Evolutionary conservation across 2,329 filamentous ascomycete species (phyloP).

Genomic region (Exophiala xenobiotica): DNA sequence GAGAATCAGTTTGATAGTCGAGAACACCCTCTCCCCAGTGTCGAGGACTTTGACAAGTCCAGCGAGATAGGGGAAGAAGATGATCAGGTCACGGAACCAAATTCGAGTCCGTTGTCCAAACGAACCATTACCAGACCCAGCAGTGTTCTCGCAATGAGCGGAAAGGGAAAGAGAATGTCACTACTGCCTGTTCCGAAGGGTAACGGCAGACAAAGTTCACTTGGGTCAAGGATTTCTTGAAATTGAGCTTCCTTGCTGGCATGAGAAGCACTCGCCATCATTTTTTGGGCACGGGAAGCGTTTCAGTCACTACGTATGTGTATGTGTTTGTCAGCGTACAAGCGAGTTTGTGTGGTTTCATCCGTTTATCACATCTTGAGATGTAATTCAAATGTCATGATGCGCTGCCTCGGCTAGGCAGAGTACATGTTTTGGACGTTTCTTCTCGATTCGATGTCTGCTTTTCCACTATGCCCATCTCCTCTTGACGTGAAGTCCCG

Average conservation of each 20-base stretch:
- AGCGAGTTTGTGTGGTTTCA: slow-evolving; percentile 9
- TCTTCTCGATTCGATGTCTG: no score
- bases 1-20: slow-evolving; percentile 11
- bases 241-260: slow-evolving; percentile 18
- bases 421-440: no score
- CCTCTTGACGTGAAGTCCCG: no score
- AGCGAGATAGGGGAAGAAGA: slow-evolving; percentile 23
- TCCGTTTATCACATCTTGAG: neutral
- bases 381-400: neutral
- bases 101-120: slow-evolving; percentile 30
- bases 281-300: slow-evolving; percentile 5
- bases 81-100: slow-evolving; percentile 26
- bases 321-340: slow-evolving; percentile 19
- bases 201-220: slow-evolving; percentile 25
- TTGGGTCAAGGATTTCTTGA: slow-evolving; percentile 21
- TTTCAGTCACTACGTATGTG: neutral
- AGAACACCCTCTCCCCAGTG: slow-evolving; percentile 3
- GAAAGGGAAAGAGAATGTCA: slow-evolving; percentile 31
- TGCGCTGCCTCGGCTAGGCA: neutral
- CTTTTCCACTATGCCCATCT: no score
- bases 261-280: slow-evolving; percentile 16
- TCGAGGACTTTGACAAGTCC: slow-evolving; percentile 20
- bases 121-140: slow-evolving; percentile 29
- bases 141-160: slow-evolving; percentile 28
- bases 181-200: slow-evolving; percentile 27